A percentile compares a stretch with the other conserved stretches of the same genome.
Evolutionary conservation across 1,284 basidiomycete genomes (phyloP).

Genomic region (Ustilago loliicola): DNA sequence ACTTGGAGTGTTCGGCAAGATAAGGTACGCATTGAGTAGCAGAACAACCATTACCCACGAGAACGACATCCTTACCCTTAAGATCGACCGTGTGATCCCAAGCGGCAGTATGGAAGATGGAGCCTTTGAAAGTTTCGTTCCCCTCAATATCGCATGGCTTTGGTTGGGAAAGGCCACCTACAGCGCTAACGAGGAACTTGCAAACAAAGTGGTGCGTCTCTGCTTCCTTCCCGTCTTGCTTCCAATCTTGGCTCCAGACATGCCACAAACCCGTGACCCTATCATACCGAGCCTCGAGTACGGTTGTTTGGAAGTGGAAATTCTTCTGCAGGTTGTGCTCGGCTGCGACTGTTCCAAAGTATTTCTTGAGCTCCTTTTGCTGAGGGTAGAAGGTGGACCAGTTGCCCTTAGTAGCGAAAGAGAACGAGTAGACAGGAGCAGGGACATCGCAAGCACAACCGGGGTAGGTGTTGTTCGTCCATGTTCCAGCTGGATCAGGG

Average conservation of each 20-base stretch:
- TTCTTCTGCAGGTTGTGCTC: constrained; percentile 55
- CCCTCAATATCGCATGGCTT: constrained; percentile 64
- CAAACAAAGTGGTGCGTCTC: constrained; percentile 60
- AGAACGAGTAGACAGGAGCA: constrained; percentile 67
- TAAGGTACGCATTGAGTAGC: constrained; percentile 65
- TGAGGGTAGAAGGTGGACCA: constrained; percentile 63
- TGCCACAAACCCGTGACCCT: constrained; percentile 64
- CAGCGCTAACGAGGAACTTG: constrained; percentile 63
- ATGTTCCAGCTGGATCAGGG: constrained; percentile 55
- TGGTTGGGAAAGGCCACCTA: constrained; percentile 66
- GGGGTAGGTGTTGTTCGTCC: constrained; percentile 65
- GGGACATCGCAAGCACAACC: constrained; percentile 67
- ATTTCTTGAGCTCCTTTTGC: constrained; percentile 61
- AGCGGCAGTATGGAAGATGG: constrained; percentile 69
- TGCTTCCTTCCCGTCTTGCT: constrained; percentile 1
- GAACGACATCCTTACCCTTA: constrained; percentile 68
- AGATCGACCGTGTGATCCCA: constrained; percentile 69
- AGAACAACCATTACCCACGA: constrained; percentile 69
- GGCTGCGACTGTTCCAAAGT: constrained; percentile 59
- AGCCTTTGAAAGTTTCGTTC: constrained; percentile 62
- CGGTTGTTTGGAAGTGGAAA: constrained; percentile 60
- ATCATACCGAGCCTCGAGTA: constrained; percentile 61
- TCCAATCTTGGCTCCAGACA: constrained; percentile 52
- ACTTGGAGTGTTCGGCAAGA: constrained; percentile 56
- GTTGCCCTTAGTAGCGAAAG: constrained; percentile 65